Base-by-base conservation (phyloP, 2,329 filamentous ascomycete species). In the Cyphellophora europaea region DNA sequence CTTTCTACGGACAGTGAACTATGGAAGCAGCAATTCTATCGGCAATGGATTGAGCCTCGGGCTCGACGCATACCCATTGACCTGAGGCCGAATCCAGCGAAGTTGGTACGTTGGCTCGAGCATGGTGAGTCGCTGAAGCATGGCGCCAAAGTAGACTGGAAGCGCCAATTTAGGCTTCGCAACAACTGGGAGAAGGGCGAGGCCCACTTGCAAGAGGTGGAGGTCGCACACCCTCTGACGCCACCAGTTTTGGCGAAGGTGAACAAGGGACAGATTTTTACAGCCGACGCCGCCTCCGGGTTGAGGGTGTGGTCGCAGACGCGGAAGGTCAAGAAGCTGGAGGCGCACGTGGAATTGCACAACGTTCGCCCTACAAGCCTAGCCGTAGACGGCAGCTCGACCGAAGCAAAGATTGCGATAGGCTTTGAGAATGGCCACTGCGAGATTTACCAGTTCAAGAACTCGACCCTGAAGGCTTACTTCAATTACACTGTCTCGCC, bases 121-220 rank as follows among this genome's bases (percentile, higher is more conserved):
- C 74, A 81, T 42, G 64, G 71, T 23, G 66, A 71, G 40, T 52
- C 73, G 5, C 67, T 81, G 14, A 61, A 59, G 36, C 59, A 61
- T 39, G 66, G 66, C 10, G 57, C 53, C 5, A 51, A 61, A 13
- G 78, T 73, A 30, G 75, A 91, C 52, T 95, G 88, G 88, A 93
- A 93, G 63, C 72, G 74, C 42, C 82, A 91, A 50, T 96, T 93
- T 59, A 85, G 81, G 51, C 67, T 95, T 32, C 73, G 84, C 30
- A 82, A 94, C 54, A 96, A 96, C 60, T 96, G 91, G 91, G 74
- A 82, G 1, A 75, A 71, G 42, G 91, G 89, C 1, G 78, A 74
- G 47, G 93, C 86, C 50, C 80, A 75, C 23, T 76, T 94, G 10
- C 78, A 82, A 21, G 83, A 93, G 56, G 73, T 95, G 18, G 69